Evolutionary conservation across 2,329 filamentous ascomycete genomes (phyloP).

Genomic region (Colletotrichum sp.): DNA sequence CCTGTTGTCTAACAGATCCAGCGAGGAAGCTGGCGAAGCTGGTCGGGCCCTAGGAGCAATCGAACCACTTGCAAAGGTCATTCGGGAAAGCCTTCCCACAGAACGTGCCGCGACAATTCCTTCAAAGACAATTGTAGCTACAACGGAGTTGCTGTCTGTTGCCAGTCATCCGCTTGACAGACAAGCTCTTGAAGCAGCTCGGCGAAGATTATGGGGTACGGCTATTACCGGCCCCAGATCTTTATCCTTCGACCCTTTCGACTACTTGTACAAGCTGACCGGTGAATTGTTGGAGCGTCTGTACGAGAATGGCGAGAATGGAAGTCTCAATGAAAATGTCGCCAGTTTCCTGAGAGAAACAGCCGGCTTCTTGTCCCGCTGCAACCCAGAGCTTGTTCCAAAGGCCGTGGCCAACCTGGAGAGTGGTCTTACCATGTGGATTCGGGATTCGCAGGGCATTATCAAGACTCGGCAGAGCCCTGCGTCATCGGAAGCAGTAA

Average conservation of each 20-base stretch:
- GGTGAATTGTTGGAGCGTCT: slow-evolving; percentile 55
- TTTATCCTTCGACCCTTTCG: slow-evolving; percentile 64
- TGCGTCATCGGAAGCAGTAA: slow-evolving; percentile 48
- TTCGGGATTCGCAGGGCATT: slow-evolving; percentile 59
- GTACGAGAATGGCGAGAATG: slow-evolving; percentile 53
- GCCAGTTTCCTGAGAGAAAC: slow-evolving; percentile 59
- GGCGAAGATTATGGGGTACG: slow-evolving; percentile 70
- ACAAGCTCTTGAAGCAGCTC: slow-evolving; percentile 68
- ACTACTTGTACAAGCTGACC: slow-evolving; percentile 68
- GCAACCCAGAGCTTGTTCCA: slow-evolving; percentile 53
- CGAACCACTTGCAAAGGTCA: slow-evolving; percentile 69
- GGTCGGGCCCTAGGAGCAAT: slow-evolving; percentile 70
- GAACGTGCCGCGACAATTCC: slow-evolving; percentile 22
- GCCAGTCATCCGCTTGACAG: slow-evolving; percentile 63
- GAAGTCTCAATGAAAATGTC: slow-evolving; percentile 41
- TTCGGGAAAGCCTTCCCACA: slow-evolving; percentile 43
- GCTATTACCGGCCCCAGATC: slow-evolving; percentile 42
- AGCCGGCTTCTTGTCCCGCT: slow-evolving; percentile 55
- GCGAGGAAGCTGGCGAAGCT: slow-evolving; percentile 69
- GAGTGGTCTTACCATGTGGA: slow-evolving; percentile 64
- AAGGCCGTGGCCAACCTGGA: slow-evolving; percentile 67
- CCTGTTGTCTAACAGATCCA: slow-evolving; percentile 59
- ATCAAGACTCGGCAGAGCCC: slow-evolving; percentile 46
- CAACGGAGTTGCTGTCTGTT: slow-evolving; percentile 47
- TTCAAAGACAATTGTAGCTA: slow-evolving; percentile 35